These are phyloP conservation scores for Cyclospora cayetanensis DNA, from an alignment of 169 alveolate genomes.

Conservation along the genomic window DNA sequence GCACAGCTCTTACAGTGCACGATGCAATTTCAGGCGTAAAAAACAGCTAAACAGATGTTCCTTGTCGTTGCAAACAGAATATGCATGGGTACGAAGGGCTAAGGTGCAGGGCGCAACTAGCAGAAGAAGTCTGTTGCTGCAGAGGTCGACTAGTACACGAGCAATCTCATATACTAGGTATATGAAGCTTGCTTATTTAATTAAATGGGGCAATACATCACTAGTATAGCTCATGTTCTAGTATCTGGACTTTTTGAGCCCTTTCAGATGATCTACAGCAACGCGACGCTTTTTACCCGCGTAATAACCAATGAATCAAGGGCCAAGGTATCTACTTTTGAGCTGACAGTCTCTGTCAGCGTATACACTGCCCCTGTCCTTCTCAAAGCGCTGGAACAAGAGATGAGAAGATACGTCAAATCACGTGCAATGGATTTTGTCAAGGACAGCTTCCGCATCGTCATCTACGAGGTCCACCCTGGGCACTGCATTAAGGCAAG, in stretches of 20 bases:
- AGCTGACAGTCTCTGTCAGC: conserved; percentile 3
- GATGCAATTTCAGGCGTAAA: too few relatives aligned
- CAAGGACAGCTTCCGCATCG: conserved; percentile 46
- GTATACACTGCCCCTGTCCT: conserved; percentile 12
- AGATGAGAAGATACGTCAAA: conserved; percentile 14
- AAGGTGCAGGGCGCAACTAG: too few relatives aligned
- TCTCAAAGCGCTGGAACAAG: conserved; percentile 17
- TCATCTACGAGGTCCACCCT: conserved; percentile 18
- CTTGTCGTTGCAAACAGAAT: too few relatives aligned
- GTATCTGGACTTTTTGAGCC: background rate
- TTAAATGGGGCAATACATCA: too few relatives aligned
- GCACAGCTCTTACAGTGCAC: too few relatives aligned
- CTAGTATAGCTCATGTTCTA: background rate
- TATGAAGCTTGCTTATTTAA: too few relatives aligned
- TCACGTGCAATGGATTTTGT: conserved; percentile 56
- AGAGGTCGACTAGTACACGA: too few relatives aligned
- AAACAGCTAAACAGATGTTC: too few relatives aligned
- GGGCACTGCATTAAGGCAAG: conserved; percentile 56
- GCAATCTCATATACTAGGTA: too few relatives aligned
- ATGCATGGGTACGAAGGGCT: too few relatives aligned
- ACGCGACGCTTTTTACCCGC: conserved; percentile 58
- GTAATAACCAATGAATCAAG: conserved; percentile 64
- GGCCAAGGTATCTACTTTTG: conserved; percentile 49
- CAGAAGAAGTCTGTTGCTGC: too few relatives aligned
- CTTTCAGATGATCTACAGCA: conserved; percentile 39